Evolutionary conservation across 2,329 filamentous ascomycete species (phyloP).

Genomic region (Alternaria brassicicola): DNA sequence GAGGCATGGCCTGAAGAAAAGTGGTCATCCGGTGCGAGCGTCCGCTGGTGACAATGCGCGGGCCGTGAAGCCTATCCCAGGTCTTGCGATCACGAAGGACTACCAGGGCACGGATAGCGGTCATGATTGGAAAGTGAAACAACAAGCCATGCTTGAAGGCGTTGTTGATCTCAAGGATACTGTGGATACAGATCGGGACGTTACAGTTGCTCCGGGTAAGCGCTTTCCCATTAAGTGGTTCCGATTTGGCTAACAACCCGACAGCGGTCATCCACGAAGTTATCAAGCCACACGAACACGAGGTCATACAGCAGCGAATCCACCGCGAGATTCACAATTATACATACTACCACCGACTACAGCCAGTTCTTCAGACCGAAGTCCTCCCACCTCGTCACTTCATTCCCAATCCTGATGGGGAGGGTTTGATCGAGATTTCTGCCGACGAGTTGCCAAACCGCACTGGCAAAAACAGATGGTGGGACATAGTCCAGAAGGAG

Average conservation of each 20-base stretch:
- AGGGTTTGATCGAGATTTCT: constrained; percentile 54
- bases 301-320: constrained; percentile 56
- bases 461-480: constrained; percentile 36
- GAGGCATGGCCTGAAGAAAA: constrained; percentile 10
- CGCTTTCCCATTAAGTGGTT: neutral
- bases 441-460: constrained; percentile 50
- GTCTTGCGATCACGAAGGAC: neutral
- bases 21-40: constrained; percentile 4
- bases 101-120: neutral
- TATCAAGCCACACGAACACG: constrained; percentile 52
- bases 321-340: constrained; percentile 62
- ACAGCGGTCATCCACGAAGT: constrained; percentile 59
- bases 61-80: constrained; percentile 1
- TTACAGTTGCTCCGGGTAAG: constrained; percentile 50
- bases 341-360: constrained; percentile 58
- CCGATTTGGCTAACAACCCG: constrained; percentile 14
- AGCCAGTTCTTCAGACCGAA: constrained; percentile 61
- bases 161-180: constrained; percentile 48
- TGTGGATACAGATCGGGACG: constrained; percentile 47
- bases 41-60: neutral
- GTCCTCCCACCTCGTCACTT: constrained; percentile 61
- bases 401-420: constrained; percentile 45
- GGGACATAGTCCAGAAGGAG: constrained; percentile 37
- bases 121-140: constrained; percentile 11
- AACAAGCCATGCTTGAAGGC: constrained; percentile 28